Evolutionary conservation across 257 asterid genomes (phyloP).

Genomic region (Haberlea rhodopensis): DNA sequence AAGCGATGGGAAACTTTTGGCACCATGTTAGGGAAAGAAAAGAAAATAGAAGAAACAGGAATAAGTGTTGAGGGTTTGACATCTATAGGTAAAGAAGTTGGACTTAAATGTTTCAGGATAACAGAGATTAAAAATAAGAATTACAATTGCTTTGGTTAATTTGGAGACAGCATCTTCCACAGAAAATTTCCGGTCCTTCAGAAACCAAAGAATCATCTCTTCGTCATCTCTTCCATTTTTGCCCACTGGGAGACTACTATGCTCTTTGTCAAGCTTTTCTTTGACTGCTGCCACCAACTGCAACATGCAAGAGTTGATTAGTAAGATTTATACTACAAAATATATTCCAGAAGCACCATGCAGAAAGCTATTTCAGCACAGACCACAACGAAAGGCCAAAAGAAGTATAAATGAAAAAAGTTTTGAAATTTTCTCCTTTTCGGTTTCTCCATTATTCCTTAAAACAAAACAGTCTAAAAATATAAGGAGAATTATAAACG

Average conservation of each 20-base stretch:
- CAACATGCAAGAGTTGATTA: slow-evolving; percentile 31
- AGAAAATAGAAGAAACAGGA: not conserved
- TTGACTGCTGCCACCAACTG: slow-evolving; percentile 80
- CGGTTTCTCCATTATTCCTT: too few relatives aligned
- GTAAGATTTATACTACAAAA: too few relatives aligned
- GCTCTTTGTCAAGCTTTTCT: slow-evolving; percentile 67
- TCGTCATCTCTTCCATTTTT: slow-evolving; percentile 89
- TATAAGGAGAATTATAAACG: too few relatives aligned
- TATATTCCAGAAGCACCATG: too few relatives aligned
- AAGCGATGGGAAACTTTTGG: not conserved
- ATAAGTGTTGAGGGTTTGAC: not conserved
- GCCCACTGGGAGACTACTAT: slow-evolving; percentile 73
- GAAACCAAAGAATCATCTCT: slow-evolving; percentile 89
- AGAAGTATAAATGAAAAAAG: too few relatives aligned
- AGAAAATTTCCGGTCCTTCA: slow-evolving; percentile 75
- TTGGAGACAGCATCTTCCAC: slow-evolving; percentile 71
- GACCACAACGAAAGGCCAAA: too few relatives aligned
- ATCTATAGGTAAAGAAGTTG: not conserved
- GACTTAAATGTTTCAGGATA: not conserved
- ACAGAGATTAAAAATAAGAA: slow-evolving; percentile 5
- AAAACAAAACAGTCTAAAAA: too few relatives aligned
- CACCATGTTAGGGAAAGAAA: not conserved
- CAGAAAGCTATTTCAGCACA: too few relatives aligned
- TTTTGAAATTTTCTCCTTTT: too few relatives aligned
- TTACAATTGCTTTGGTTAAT: slow-evolving; percentile 84